Evolutionary conservation across 768 basidiomycete species (phyloP).

Genomic region (Lyophyllum semitale): DNA sequence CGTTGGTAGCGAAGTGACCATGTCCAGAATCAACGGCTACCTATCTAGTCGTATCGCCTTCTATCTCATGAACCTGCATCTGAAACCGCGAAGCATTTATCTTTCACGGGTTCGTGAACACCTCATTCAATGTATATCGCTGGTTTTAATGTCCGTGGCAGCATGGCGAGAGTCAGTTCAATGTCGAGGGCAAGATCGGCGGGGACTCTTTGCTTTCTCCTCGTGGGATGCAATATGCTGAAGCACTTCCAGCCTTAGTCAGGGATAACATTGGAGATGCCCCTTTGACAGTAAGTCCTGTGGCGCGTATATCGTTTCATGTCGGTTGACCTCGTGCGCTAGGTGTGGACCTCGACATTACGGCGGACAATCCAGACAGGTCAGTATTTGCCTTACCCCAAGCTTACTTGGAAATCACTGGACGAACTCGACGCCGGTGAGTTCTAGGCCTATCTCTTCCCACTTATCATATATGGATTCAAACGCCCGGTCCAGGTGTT

Average conservation of each 20-base stretch:
- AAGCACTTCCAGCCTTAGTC: constrained; percentile 84
- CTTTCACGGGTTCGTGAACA: constrained; percentile 76
- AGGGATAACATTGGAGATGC: constrained; percentile 90
- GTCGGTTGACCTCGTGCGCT: constrained; percentile 4
- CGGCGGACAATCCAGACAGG: constrained; percentile 92
- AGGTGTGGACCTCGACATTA: constrained; percentile 99
- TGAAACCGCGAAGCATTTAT: constrained; percentile 96
- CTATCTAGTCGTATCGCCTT: constrained; percentile 96
- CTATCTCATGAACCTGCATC: constrained; percentile 97
- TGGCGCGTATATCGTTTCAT: neutral
- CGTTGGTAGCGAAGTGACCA: constrained; percentile 86
- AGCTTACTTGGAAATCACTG: constrained; percentile 97
- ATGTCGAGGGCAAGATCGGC: constrained; percentile 95
- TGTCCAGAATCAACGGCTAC: constrained; percentile 90
- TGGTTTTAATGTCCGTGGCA: constrained; percentile 30
- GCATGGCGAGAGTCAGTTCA: constrained; percentile 98
- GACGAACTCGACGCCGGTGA: constrained; percentile 95
- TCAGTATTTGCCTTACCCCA: constrained; percentile 76
- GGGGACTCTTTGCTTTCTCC: constrained; percentile 91
- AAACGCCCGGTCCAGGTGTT: constrained; percentile 50
- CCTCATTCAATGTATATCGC: neutral
- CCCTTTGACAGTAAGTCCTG: constrained; percentile 68
- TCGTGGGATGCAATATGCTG: constrained; percentile 83
- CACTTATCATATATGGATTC: neutral
- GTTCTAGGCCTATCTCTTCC: neutral